phyloP scores from a whole-genome alignment of 2,329 filamentous ascomycete genomes.

The Geoglossum cookeanum region DNA sequence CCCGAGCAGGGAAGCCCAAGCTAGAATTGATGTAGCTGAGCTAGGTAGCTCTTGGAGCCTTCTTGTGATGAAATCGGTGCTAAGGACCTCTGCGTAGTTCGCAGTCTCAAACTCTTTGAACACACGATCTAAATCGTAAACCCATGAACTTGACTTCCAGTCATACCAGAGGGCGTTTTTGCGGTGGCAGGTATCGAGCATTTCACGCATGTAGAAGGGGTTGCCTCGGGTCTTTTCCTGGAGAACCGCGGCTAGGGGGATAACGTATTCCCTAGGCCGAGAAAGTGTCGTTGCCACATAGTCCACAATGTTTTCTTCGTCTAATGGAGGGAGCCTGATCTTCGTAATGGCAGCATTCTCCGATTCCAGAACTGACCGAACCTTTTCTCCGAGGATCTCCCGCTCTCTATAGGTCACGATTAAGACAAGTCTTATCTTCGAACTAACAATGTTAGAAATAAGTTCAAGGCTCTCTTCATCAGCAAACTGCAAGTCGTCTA shows the following conservation, averaged over 20 bases:
- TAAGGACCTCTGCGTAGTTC: conserved; percentile 59
- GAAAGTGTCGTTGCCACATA: conserved; percentile 73
- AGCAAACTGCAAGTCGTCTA: conserved; percentile 82
- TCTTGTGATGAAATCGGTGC: conserved; percentile 64
- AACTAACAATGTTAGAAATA: conserved; percentile 59
- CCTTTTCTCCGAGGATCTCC: conserved; percentile 19
- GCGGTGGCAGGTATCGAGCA: conserved; percentile 70
- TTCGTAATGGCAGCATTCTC: conserved; percentile 42
- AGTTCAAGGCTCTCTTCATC: conserved; percentile 76
- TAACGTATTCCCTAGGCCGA: conserved; percentile 47
- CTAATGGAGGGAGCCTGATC: conserved; percentile 53
- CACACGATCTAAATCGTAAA: conserved; percentile 67
- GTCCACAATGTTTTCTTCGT: conserved; percentile 59
- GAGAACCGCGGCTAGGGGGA: conserved; percentile 64
- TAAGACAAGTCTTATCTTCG: conserved; percentile 63
- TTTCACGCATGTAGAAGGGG: conserved; percentile 79
- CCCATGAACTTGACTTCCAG: conserved; percentile 65
- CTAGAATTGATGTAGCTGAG: conserved; percentile 57
- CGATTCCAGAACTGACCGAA: conserved; percentile 20
- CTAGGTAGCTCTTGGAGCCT: conserved; percentile 57
- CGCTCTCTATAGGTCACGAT: conserved; percentile 36
- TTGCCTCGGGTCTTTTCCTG: conserved; percentile 81
- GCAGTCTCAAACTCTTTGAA: conserved; percentile 71
- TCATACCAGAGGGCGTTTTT: conserved; percentile 85
- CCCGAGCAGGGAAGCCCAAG: conserved; percentile 73